Percentiles rank a stretch among this genome's conserved stretches.
phyloP scores from a whole-genome alignment of 2,329 filamentous ascomycete species.

The Curvularia sp. region DNA sequence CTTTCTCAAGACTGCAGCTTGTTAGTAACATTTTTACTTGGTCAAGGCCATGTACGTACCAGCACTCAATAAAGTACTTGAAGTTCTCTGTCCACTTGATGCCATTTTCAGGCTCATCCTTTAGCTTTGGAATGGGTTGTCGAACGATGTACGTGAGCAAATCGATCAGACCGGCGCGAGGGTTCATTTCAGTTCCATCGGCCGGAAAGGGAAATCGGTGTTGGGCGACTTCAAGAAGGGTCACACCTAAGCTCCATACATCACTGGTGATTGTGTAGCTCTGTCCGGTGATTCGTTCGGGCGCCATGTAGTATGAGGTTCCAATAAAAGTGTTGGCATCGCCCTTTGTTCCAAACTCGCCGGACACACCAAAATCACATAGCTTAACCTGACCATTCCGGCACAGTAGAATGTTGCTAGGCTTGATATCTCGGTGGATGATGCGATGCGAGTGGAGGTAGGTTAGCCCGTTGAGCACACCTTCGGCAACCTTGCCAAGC shows the following conservation, averaged over 20 bases:
- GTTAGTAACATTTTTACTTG: conserved; percentile 32
- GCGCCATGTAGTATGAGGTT: conserved; percentile 99
- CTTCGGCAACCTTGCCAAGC: conserved; percentile 93
- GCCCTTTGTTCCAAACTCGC: conserved; percentile 97
- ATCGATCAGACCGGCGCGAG: conserved; percentile 90
- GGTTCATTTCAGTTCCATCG: conserved; percentile 94
- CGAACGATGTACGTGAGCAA: conserved; percentile 96
- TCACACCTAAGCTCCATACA: conserved; percentile 97
- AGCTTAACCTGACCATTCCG: conserved; percentile 90
- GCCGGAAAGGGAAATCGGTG: conserved; percentile 98
- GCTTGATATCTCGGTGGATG: conserved; percentile 98
- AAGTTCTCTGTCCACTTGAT: conserved; percentile 97
- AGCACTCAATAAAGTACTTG: conserved; percentile 99
- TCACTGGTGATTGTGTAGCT: conserved; percentile 98
- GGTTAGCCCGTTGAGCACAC: conserved; percentile 89
- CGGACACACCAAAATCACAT: conserved; percentile 97
- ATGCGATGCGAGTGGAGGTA: conserved; percentile 96
- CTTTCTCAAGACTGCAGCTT: conserved; percentile 82
- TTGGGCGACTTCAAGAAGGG: conserved; percentile 97
- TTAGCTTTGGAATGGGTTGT: conserved; percentile 92
- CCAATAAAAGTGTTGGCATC: conserved; percentile 99
- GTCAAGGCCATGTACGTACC: conserved; percentile 67
- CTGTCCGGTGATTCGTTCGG: conserved; percentile 95
- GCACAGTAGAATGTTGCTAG: conserved; percentile 93
- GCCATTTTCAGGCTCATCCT: conserved; percentile 87